Conservation (phyloP, 2,329 filamentous ascomycete genomes). For the Hypoxylon sp. region DNA sequence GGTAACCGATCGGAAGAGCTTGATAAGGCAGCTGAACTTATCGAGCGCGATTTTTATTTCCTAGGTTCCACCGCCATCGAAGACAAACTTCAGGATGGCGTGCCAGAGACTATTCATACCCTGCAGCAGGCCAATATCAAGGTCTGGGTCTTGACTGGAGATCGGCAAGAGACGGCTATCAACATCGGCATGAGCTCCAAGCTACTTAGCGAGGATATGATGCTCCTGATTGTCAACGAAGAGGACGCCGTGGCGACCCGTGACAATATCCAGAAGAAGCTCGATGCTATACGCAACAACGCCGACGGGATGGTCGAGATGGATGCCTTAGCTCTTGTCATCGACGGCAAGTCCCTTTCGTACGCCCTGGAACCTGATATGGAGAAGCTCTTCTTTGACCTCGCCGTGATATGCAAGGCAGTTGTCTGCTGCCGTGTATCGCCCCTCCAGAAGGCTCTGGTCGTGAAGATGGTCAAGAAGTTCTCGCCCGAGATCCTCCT, state of each 20-base stretch:
- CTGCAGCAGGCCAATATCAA: conserved; percentile 97
- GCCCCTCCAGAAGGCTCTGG: conserved; percentile 93
- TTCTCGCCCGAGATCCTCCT: conserved; percentile 89
- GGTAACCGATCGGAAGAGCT: conserved; percentile 94
- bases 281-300: conserved; percentile 88
- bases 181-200: conserved; percentile 99
- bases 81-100: conserved; percentile 94
- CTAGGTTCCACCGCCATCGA: conserved; percentile 97
- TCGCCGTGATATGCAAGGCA: conserved; percentile 97
- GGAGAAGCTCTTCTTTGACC: conserved; percentile 90
- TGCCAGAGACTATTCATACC: conserved; percentile 97
- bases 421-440: conserved; percentile 98
- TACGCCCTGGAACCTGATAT: conserved; percentile 92
- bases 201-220: conserved; percentile 98
- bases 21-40: conserved; percentile 95
- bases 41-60: conserved; percentile 89
- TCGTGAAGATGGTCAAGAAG: conserved; percentile 97
- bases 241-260: conserved; percentile 79
- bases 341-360: conserved; percentile 94
- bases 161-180: conserved; percentile 98
- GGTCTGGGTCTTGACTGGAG: conserved; percentile 96
- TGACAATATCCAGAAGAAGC: conserved; percentile 91
- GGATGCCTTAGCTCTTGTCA: conserved; percentile 89
- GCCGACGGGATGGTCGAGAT: conserved; percentile 77
- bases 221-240: conserved; percentile 94